Percentiles rank a stretch among this genome's conserved stretches.
Evolutionary conservation across 768 basidiomycete genomes (phyloP).

Genomic region (Lentinula guzmanii): DNA sequence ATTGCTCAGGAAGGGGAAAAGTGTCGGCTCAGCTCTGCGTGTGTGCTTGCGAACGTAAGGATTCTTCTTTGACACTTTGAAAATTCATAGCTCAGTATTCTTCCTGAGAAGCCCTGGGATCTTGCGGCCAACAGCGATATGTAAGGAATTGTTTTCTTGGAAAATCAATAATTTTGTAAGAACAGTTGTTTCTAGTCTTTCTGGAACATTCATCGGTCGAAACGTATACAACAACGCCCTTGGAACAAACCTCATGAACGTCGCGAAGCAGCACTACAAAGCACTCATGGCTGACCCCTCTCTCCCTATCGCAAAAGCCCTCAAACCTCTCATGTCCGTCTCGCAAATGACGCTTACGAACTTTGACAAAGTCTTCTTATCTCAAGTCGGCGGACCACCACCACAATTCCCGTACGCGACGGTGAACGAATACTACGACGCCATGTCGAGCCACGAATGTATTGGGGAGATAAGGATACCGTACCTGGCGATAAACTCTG

Average conservation of each 20-base stretch:
- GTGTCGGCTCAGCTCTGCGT: conserved; percentile 40
- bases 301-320: conserved; percentile 19
- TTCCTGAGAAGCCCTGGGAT: conserved; percentile 7
- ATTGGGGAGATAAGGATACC: conserved; percentile 61
- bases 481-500: conserved; percentile 68
- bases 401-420: conserved; percentile 40
- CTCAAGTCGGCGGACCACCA: conserved; percentile 31
- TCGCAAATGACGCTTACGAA: conserved; percentile 26
- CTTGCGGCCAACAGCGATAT: conserved; percentile 11
- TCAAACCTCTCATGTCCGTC: conserved; percentile 10
- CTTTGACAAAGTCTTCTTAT: conserved; percentile 36
- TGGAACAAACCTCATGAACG: conserved; percentile 41
- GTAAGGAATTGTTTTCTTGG: conserved; percentile 6
- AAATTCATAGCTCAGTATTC: background rate
- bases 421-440: conserved; percentile 40
- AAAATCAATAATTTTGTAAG: background rate
- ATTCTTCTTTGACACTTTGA: background rate
- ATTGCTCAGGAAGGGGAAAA: conserved; percentile 51
- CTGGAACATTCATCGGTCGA: conserved; percentile 29
- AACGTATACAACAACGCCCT: conserved; percentile 43
- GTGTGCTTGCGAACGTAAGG: conserved; percentile 47
- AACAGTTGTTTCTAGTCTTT: conserved; percentile 24
- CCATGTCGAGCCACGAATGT: conserved; percentile 56
- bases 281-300: conserved; percentile 27
- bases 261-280: conserved; percentile 26